Evolutionary conservation across 306 rosid genomes (phyloP).

Genomic region (Acmispon strigosus): DNA sequence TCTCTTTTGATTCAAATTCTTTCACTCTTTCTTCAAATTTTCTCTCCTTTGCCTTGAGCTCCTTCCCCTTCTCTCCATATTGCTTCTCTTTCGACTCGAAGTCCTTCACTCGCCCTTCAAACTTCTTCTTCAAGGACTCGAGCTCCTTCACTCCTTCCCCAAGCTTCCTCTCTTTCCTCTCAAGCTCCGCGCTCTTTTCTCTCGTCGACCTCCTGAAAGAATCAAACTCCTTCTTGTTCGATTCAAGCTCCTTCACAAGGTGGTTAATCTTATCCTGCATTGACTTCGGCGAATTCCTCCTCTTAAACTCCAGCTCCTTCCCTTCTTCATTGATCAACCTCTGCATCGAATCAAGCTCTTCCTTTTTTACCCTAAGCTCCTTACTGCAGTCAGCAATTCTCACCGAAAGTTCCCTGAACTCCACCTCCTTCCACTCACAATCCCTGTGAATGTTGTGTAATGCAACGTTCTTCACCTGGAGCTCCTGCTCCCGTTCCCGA

Average conservation of each 20-base stretch:
- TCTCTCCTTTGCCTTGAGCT: neutral
- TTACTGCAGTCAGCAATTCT: neutral
- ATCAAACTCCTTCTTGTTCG: neutral
- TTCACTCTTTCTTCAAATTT: no score
- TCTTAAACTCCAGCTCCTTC: neutral
- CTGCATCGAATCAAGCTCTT: neutral
- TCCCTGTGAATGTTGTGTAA: neutral
- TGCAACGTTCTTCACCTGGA: neutral
- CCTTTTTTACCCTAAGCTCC: slow-evolving; percentile 19
- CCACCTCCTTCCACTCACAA: neutral
- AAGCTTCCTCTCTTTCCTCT: slow-evolving; percentile 6
- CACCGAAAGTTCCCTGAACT: neutral
- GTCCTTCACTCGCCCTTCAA: neutral
- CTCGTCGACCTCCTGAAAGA: neutral
- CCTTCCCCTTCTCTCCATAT: neutral
- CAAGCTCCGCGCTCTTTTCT: slow-evolving; percentile 21
- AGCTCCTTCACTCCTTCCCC: neutral
- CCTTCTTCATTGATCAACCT: neutral
- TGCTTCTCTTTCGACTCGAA: neutral
- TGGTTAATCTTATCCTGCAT: slow-evolving; percentile 13
- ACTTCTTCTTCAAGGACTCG: neutral
- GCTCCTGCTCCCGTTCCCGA: neutral
- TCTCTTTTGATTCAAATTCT: no score
- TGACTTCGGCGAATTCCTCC: neutral
- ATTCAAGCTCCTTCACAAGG: slow-evolving; percentile 5